A percentile compares a stretch with the other conserved stretches of the same genome.
phyloP scores from a whole-genome alignment of 2,329 filamentous ascomycete genomes.

The Diaporthe sp. region DNA sequence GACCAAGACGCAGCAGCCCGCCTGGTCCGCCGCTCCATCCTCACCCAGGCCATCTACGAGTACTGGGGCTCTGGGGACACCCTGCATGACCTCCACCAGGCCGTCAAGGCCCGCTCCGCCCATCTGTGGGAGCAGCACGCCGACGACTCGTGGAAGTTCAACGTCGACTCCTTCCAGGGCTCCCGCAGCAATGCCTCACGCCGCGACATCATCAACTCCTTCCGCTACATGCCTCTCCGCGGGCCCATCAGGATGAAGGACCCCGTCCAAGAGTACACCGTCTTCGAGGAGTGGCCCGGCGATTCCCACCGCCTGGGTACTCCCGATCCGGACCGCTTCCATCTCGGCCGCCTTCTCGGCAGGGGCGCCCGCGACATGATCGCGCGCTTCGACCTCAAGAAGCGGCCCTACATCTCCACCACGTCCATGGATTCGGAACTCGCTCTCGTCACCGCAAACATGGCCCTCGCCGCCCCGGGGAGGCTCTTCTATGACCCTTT shows the following conservation, averaged over 20 bases:
- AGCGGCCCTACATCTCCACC: slow-evolving; percentile 91
- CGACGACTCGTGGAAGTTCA: slow-evolving; percentile 81
- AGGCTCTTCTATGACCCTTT: slow-evolving; percentile 96
- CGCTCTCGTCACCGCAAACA: slow-evolving; percentile 89
- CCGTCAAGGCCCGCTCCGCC: slow-evolving; percentile 67
- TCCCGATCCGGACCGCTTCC: slow-evolving; percentile 68
- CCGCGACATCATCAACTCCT: slow-evolving; percentile 82
- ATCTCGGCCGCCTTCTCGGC: slow-evolving; percentile 79
- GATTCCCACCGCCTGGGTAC: slow-evolving; percentile 59
- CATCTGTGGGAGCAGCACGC: slow-evolving; percentile 76
- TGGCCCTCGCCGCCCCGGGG: slow-evolving; percentile 83
- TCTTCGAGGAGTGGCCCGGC: slow-evolving; percentile 84
- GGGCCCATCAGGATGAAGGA: slow-evolving; percentile 82
- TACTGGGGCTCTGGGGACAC: slow-evolving; percentile 82
- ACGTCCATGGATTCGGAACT: slow-evolving; percentile 98
- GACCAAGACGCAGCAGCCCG: slow-evolving; percentile 71
- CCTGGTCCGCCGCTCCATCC: slow-evolving; percentile 80
- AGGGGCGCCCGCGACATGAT: slow-evolving; percentile 74
- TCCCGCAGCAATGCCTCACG: slow-evolving; percentile 73
- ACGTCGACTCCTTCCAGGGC: slow-evolving; percentile 83
- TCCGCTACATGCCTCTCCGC: slow-evolving; percentile 80
- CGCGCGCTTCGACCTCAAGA: slow-evolving; percentile 88
- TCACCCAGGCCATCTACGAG: slow-evolving; percentile 86
- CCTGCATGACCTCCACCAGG: slow-evolving; percentile 75
- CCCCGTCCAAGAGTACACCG: slow-evolving; percentile 78